Evolutionary conservation across 1,139 yeast genomes (phyloP).

Genomic region (Kluyveromyces marxianus): DNA sequence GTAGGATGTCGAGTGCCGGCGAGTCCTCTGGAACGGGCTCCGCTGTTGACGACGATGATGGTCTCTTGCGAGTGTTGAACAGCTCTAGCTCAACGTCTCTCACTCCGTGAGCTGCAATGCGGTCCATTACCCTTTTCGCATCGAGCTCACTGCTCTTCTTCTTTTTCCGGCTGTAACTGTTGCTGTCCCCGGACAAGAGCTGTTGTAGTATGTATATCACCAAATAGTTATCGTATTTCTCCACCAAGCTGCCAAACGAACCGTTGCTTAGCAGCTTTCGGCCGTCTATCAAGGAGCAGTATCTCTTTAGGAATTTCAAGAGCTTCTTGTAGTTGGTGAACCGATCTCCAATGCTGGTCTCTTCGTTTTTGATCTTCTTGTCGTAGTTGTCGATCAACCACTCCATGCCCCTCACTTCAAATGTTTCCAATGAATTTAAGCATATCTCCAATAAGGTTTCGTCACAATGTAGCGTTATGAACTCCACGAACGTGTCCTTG

Average conservation of each 20-base stretch:
- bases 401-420: constrained; percentile 17
- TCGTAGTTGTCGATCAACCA: constrained; percentile 15
- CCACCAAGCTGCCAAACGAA: constrained; percentile 12
- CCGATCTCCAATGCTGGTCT: constrained; percentile 2
- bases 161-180: constrained; percentile 13
- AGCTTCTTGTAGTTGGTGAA: constrained; percentile 6
- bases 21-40: neutral
- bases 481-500: constrained; percentile 6
- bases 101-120: neutral
- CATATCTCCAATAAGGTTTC: constrained; percentile 8
- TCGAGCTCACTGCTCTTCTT: constrained; percentile 17
- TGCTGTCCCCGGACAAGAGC: constrained; percentile 3
- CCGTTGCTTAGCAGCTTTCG: constrained; percentile 10
- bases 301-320: constrained; percentile 10
- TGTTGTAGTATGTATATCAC: constrained; percentile 11
- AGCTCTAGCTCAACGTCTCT: constrained; percentile 2
- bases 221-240: constrained; percentile 12
- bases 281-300: constrained; percentile 10
- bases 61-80: neutral
- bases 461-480: constrained; percentile 6
- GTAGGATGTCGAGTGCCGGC: constrained; percentile 16
- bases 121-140: constrained; percentile 8
- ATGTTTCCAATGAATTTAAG: constrained; percentile 8
- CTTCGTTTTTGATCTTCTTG: constrained; percentile 3
- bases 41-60: neutral